Conservation (phyloP, 2,329 filamentous ascomycete species). For the Calonectria ilicicola region DNA sequence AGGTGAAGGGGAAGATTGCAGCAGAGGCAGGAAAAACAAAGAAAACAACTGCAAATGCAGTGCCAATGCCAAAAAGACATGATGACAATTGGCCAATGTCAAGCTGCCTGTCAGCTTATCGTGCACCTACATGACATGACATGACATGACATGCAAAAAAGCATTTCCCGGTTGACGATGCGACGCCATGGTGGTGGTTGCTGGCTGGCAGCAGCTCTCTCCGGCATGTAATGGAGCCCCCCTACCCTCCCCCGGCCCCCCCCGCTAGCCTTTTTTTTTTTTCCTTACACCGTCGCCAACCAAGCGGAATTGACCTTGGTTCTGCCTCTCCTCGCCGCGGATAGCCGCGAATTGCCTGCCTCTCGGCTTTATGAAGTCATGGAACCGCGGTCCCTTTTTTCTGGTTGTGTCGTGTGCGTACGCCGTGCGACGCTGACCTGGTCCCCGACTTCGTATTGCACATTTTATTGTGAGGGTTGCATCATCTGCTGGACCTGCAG, state of each 20-base stretch:
- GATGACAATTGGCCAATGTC: background rate
- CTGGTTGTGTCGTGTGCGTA: background rate
- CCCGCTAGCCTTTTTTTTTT: too few species aligned
- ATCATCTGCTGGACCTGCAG: slow-evolving; percentile 2
- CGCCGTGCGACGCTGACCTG: background rate
- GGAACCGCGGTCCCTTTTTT: background rate
- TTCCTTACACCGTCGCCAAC: background rate
- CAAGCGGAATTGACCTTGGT: slow-evolving; percentile 35
- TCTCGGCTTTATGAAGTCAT: slow-evolving; percentile 18
- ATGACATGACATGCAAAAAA: background rate
- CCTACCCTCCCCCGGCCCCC: background rate
- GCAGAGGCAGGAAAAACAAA: background rate
- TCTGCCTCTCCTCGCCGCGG: slow-evolving; percentile 26
- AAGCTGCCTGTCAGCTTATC: background rate
- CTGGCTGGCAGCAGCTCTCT: background rate
- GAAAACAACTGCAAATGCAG: too few species aligned
- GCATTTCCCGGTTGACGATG: background rate
- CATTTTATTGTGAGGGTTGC: background rate
- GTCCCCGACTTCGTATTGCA: background rate
- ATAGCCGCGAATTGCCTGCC: slow-evolving; percentile 42
- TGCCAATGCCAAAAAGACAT: background rate
- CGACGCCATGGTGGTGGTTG: too few species aligned
- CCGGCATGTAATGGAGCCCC: slow-evolving; percentile 1
- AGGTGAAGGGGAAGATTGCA: too few species aligned
- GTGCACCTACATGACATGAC: background rate